Conservation (phyloP, 805 yeast genomes). For the Wickerhamiella shivajii region DNA sequence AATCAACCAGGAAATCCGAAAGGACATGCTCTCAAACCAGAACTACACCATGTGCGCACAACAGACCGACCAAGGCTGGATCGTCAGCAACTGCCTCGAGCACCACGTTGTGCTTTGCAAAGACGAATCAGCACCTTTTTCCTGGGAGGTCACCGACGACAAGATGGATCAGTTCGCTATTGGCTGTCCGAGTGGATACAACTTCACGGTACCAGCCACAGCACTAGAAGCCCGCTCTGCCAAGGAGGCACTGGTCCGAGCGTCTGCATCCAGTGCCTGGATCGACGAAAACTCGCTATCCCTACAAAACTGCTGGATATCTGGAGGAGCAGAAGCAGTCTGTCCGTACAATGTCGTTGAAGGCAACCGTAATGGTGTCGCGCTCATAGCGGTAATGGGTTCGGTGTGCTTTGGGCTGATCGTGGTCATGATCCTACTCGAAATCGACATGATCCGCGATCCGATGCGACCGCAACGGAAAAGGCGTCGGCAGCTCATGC, state of each 20-base stretch:
- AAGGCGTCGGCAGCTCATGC: too few relatives aligned
- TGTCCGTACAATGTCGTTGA: conserved; percentile 64
- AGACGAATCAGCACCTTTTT: conserved; percentile 25
- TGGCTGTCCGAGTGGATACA: conserved; percentile 24
- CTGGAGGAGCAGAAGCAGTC: conserved; percentile 59
- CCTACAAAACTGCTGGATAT: conserved; percentile 65
- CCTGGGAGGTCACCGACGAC: conserved; percentile 26
- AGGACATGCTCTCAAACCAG: conserved; percentile 10
- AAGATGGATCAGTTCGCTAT: conserved; percentile 24
- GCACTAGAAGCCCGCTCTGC: conserved; percentile 32
- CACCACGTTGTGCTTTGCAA: conserved; percentile 43
- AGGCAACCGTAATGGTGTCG: conserved; percentile 40
- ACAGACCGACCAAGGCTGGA: conserved; percentile 38
- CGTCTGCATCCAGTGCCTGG: conserved; percentile 39
- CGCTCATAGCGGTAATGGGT: conserved; percentile 53
- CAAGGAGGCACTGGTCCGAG: conserved; percentile 7
- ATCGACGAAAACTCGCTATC: conserved; percentile 68
- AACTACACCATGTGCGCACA: conserved; percentile 31
- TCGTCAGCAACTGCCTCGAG: conserved; percentile 50
- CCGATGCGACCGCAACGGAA: too few relatives aligned
- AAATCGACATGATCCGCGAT: too few relatives aligned
- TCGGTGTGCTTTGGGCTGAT: conserved; percentile 41
- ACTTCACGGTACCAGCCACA: conserved; percentile 36
- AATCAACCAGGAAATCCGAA: conserved; percentile 13
- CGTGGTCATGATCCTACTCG: conserved; percentile 35